Evolutionary conservation across 2,329 filamentous ascomycete species (phyloP).

Genomic region (Ceratocystis diversiconidia): DNA sequence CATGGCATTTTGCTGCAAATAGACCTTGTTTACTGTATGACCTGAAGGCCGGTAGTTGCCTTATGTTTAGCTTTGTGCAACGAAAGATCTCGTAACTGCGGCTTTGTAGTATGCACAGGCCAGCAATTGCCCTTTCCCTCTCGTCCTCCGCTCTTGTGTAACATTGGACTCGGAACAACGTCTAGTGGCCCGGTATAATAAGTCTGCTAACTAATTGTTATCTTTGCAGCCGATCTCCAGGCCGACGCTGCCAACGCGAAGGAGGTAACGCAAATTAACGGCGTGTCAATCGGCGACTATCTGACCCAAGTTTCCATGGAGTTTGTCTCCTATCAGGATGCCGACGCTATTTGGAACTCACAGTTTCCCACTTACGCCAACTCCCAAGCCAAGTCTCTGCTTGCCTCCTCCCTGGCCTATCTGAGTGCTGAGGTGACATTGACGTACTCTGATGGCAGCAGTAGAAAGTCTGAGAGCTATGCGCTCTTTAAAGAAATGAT

Average conservation of each 20-base stretch:
- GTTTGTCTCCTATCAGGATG: constrained; percentile 21
- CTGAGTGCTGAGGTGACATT: constrained; percentile 26
- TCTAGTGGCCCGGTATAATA: not conserved
- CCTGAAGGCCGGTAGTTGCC: not conserved
- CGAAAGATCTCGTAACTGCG: not conserved
- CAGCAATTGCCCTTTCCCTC: not conserved
- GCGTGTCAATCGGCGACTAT: constrained; percentile 21
- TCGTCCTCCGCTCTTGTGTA: not conserved
- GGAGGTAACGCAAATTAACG: constrained; percentile 23
- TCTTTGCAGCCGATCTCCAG: constrained; percentile 14
- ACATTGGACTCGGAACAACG: not conserved
- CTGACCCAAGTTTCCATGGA: constrained; percentile 20
- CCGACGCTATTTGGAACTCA: constrained; percentile 27
- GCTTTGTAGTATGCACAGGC: not conserved
- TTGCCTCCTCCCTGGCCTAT: constrained; percentile 24
- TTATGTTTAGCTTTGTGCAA: not conserved
- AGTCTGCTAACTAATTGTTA: not conserved
- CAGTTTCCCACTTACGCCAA: constrained; percentile 25
- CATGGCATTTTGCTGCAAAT: not conserved
- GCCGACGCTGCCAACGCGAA: constrained; percentile 17
- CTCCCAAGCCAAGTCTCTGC: constrained; percentile 20
- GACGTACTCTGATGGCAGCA: constrained; percentile 28
- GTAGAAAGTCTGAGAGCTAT: constrained; percentile 23
- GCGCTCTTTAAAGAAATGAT: constrained; percentile 21
- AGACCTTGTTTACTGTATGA: not conserved